Conservation (phyloP, 176 grass and related monocot genomes). For the Paspalum notatum region DNA sequence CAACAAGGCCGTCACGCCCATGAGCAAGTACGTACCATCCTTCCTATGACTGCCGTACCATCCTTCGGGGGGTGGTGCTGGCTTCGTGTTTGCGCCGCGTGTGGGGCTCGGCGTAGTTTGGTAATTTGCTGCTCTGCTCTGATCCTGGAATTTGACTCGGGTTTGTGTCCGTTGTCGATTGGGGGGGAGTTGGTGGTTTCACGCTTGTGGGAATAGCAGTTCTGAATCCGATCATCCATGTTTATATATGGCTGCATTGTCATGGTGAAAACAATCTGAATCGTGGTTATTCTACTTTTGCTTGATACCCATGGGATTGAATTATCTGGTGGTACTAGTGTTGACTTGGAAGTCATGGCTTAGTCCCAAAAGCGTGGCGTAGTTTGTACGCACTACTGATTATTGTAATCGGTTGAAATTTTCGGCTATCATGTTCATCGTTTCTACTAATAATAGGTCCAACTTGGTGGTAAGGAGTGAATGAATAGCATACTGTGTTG, state of each 20-base stretch:
- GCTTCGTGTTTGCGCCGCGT: not conserved
- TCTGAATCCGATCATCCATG: not conserved
- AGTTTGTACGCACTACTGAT: not conserved
- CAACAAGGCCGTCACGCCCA: slow-evolving; percentile 42
- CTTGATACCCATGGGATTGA: not conserved
- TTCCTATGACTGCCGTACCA: too few relatives aligned
- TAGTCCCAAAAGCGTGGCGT: not conserved
- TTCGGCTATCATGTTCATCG: too few relatives aligned
- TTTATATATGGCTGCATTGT: not conserved
- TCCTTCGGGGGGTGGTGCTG: not conserved
- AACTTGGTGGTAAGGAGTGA: not conserved
- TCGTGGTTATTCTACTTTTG: not conserved
- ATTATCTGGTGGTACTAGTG: not conserved
- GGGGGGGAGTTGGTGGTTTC: not conserved
- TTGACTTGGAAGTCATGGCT: slow-evolving; percentile 15
- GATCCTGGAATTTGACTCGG: not conserved
- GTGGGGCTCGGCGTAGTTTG: not conserved
- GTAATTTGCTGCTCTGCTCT: not conserved
- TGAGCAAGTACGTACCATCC: slow-evolving; percentile 41
- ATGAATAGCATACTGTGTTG: slow-evolving; percentile 7
- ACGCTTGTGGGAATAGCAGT: not conserved
- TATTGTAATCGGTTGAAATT: slow-evolving; percentile 12
- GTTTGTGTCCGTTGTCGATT: not conserved
- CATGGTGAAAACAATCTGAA: too few relatives aligned
- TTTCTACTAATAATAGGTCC: slow-evolving; percentile 17